phyloP scores from a whole-genome alignment of 495 filamentous ascomycete genomes.

The Massariosphaeria phaeospora region DNA sequence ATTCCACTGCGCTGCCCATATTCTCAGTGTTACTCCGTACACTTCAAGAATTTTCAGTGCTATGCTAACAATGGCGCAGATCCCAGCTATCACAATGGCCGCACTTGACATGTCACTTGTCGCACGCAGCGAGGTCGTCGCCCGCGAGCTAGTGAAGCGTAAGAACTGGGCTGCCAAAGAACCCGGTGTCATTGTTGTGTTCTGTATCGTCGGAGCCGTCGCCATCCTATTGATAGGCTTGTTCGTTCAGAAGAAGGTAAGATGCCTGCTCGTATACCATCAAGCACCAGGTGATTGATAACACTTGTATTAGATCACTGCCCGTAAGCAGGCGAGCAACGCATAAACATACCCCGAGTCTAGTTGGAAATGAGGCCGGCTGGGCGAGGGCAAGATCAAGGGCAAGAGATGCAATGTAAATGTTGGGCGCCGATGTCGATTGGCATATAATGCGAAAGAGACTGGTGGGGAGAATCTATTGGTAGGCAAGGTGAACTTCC shows the following conservation, averaged over 20 bases:
- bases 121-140: conserved; percentile 25
- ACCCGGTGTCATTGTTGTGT: conserved; percentile 52
- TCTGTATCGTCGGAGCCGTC: conserved; percentile 51
- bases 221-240: conserved; percentile 43
- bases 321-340: conserved; percentile 6
- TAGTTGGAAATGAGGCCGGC: background rate
- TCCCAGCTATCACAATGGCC: conserved; percentile 37
- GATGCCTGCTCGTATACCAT: conserved; percentile 24
- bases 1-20: background rate
- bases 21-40: background rate
- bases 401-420: conserved; percentile 16
- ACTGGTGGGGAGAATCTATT: background rate
- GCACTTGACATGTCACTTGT: conserved; percentile 37
- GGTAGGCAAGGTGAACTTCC: conserved; percentile 2
- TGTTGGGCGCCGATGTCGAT: background rate
- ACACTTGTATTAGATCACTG: conserved; percentile 5
- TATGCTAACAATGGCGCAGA: background rate
- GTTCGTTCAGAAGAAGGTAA: conserved; percentile 45
- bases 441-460: background rate
- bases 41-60: background rate
- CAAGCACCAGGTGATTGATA: conserved; percentile 36
- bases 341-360: conserved; percentile 25
- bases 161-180: conserved; percentile 50
- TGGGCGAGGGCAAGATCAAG: background rate
- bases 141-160: conserved; percentile 39